phyloP scores from a whole-genome alignment of 2,329 filamentous ascomycete species.

The Fonsecaea monophora region DNA sequence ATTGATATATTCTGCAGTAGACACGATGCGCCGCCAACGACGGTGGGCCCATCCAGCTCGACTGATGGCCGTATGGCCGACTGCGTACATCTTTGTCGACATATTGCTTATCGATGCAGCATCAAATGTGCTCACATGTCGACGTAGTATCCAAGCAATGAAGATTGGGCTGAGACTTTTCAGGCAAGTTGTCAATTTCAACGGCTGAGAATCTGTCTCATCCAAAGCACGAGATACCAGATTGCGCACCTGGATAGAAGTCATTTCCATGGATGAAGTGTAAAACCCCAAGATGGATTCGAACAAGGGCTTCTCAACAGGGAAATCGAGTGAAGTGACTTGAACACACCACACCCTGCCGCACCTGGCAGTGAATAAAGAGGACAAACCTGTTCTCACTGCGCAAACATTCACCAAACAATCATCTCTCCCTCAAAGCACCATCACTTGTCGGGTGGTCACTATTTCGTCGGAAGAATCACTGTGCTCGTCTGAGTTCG shows the following conservation, averaged over 20 bases:
- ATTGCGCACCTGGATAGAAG: too few species aligned
- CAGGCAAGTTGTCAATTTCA: too few species aligned
- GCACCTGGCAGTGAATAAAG: slow-evolving; percentile 11
- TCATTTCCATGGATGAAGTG: too few species aligned
- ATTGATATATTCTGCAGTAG: neutral
- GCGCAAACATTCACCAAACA: neutral
- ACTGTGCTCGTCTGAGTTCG: neutral
- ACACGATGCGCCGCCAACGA: neutral
- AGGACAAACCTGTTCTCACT: neutral
- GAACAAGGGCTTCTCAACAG: too few species aligned
- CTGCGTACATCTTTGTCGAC: slow-evolving; percentile 11
- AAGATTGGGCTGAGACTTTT: too few species aligned
- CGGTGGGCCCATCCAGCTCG: neutral
- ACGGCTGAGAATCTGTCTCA: too few species aligned
- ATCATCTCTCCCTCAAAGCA: neutral
- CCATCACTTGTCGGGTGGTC: neutral
- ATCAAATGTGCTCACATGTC: neutral
- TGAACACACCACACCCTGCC: neutral
- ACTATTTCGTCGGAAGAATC: neutral
- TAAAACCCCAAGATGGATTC: too few species aligned
- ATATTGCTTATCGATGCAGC: neutral
- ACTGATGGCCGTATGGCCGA: slow-evolving; percentile 2
- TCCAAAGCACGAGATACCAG: too few species aligned
- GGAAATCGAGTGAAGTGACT: too few species aligned
- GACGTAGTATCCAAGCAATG: too few species aligned